Evolutionary conservation across 1,284 basidiomycete genomes (phyloP), one percentile per base, ranked within the genome.

Genomic region (Boletus mariae): DNA sequence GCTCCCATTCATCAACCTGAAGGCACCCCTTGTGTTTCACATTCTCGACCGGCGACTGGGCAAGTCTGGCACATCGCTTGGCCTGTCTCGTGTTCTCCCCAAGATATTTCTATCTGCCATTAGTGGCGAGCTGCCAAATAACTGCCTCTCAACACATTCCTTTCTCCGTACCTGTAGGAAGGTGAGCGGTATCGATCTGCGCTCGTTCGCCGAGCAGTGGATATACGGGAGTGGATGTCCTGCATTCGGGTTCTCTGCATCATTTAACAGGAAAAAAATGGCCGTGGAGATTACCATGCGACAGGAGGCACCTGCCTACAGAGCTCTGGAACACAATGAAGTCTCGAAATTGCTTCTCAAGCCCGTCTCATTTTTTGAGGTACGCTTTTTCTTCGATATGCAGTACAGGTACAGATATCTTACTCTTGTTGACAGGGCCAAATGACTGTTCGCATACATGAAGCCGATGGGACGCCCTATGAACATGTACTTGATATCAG

Each of bases 381-480:
- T 87, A 56, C 32, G 64, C 61, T 23, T 28, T 23, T 38, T 5
- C 48, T n/a, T 54, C 37, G 3, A 49, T 32, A 45, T 45, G 51
- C 23, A 42, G 17, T 25, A 23, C 8, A 50, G 29, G 52, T 37
- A 47, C 23, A 5, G 32, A 26, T 10, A 32, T 56, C 47, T 64
- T 43, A 61, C 41, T 23, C 10, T 46, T 11, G 31, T 40, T 20
- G 17, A 58, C 15, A 93, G 81, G 96, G 95, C 13, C 93, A 94
- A 76, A 93, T 99, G 89, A 98, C 97, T 15, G 91, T 99, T 49
- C 92, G 97, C 17, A 98, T 99, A 53, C 95, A 99, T 69, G 97
- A 99, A 76, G 95, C 95, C 1, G 97, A 99, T 67, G 97, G 97
- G 1, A 98, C 97, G 38, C 96, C 97, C 0, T 99, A 99, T 67